Base-by-base conservation (phyloP, 2,329 filamentous ascomycete species). In the Neonectria hederae region DNA sequence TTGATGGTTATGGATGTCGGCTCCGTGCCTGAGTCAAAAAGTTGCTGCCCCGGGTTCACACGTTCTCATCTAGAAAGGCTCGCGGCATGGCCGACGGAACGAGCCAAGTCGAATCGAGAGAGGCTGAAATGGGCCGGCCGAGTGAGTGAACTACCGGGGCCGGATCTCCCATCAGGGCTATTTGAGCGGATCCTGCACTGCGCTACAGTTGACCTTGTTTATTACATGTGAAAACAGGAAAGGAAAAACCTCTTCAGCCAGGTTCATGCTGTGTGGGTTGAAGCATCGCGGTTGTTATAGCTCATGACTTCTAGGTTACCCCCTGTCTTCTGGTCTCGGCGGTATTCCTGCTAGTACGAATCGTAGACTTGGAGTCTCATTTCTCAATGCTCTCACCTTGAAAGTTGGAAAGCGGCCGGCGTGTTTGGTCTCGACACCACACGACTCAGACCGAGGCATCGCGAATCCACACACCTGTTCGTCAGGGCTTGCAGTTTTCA, bases 61-160 rank as follows among this genome's bases (percentile, higher is more conserved):
- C 11, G 8, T 32, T 30, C 28, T 8, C 28, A 30, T 35, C 6
- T 2, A n/a, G 35, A 38, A 13, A n/a, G 35, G 35, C 35, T 38
- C 7, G 35, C 54, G 52, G 59, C 53, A 43, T 52, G 51, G 43
- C 56, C 35, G 55, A 63, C 61, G 61, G 43, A 63, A 63, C 38
- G 32, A 59, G 61, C 48, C 61, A 59, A 63, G 60, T 58, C 48
- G 30, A 24, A 17, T 48, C 40, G 35, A 54, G 54, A 54, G 54
- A 59, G 55, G 61, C 61, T 63, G 54, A 32, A 51, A 54, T 48
- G 49, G 46, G 49, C 61, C 58, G 49, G 46, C 42, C 54, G 45
- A 49, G 60, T 49, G 54, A 58, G 60, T 58, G 60, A 63, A 63
- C 22, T 51, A 54, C 49, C 60, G 54, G 60, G 60, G 60, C 60